Percentiles rank a stretch among this genome's conserved stretches.
These are phyloP conservation scores for Mycena haematopus DNA, from an alignment of 768 basidiomycete genomes.

Conservation along the genomic window DNA sequence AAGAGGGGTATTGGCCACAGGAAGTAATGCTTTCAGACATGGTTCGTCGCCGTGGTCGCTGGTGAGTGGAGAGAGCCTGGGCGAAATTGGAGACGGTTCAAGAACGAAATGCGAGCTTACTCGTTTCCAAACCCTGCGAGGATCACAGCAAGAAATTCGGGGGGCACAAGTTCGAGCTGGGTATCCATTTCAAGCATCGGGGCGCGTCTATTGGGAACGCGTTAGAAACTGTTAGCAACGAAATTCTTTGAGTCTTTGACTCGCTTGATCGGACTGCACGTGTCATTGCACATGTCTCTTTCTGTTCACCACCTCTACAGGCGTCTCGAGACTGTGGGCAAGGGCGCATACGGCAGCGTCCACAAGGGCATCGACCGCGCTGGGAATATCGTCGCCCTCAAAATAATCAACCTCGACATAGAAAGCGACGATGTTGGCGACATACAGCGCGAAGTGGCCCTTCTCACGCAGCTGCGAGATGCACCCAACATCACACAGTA, in stretches of 20 bases:
- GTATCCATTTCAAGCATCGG: constrained; percentile 29
- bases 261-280: constrained; percentile 5
- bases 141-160: constrained; percentile 88
- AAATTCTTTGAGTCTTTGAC: constrained; percentile 22
- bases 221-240: neutral
- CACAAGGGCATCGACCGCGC: constrained; percentile 89
- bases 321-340: constrained; percentile 91
- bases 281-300: constrained; percentile 30
- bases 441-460: constrained; percentile 94
- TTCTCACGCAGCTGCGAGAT: constrained; percentile 88
- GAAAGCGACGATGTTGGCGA: constrained; percentile 96
- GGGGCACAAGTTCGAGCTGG: constrained; percentile 51
- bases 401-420: constrained; percentile 98
- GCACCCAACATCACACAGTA: constrained; percentile 94
- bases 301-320: constrained; percentile 82
- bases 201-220: neutral
- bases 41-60: constrained; percentile 81
- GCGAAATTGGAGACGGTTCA: constrained; percentile 13
- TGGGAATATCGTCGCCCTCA: constrained; percentile 92
- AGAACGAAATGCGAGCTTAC: constrained; percentile 50
- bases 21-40: constrained; percentile 86
- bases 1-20: constrained; percentile 87
- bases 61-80: constrained; percentile 76
- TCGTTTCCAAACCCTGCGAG: constrained; percentile 93
- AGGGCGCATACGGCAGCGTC: constrained; percentile 95